Conservation (phyloP, 2,329 filamentous ascomycete species). For the Monilinia polystroma region DNA sequence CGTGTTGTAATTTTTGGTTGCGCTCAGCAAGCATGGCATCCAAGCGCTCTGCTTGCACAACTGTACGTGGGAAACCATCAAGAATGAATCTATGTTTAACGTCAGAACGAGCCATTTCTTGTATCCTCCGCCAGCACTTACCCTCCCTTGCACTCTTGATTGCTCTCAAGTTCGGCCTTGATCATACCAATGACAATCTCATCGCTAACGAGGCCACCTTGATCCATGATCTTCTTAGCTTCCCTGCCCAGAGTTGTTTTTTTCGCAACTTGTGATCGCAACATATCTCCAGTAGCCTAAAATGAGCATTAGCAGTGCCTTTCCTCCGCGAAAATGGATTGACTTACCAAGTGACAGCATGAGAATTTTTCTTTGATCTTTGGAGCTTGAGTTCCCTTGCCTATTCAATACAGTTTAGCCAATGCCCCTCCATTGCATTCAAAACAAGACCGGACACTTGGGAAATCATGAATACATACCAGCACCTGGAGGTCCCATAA, state of each 20-base stretch:
- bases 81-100: slow-evolving; percentile 80
- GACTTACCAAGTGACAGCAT: slow-evolving; percentile 91
- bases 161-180: slow-evolving; percentile 91
- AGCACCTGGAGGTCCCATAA: slow-evolving; percentile 96
- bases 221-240: slow-evolving; percentile 99
- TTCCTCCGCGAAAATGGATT: background rate
- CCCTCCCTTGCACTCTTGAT: slow-evolving; percentile 96
- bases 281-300: slow-evolving; percentile 97
- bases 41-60: slow-evolving; percentile 90
- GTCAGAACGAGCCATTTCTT: slow-evolving; percentile 23
- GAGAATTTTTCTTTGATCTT: slow-evolving; percentile 98
- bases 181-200: slow-evolving; percentile 99
- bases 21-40: slow-evolving; percentile 83
- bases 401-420: slow-evolving; percentile 49
- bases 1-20: slow-evolving; percentile 86
- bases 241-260: slow-evolving; percentile 92
- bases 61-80: slow-evolving; percentile 96
- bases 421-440: slow-evolving; percentile 12
- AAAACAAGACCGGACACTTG: background rate
- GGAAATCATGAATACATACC: slow-evolving; percentile 58
- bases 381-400: slow-evolving; percentile 97
- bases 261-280: slow-evolving; percentile 95
- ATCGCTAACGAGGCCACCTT: slow-evolving; percentile 94
- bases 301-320: slow-evolving; percentile 16
- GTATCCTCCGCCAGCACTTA: slow-evolving; percentile 48